Base-by-base conservation (phyloP, 768 basidiomycete species). In the Leccinum uliginosum region DNA sequence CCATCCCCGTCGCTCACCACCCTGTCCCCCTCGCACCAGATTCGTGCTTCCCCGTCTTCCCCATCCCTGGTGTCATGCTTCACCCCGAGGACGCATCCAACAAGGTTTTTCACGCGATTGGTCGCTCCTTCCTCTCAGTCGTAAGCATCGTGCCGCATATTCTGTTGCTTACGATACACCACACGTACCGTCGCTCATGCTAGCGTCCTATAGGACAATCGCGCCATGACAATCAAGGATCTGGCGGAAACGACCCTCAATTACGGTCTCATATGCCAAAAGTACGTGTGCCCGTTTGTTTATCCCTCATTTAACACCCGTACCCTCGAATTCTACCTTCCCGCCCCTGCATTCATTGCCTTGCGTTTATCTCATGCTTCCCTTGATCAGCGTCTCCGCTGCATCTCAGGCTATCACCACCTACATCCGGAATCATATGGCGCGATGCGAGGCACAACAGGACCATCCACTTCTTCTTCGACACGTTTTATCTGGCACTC, bases 171-270 rank as follows among this genome's bases (percentile, higher is more conserved):
- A 56, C 62, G 50, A n/a, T 58, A 55, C 51, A 59, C 40, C 49
- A 55, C 65, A 60, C 66, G 51, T 62, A 56, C 19, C 51, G 32
- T 61, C 51, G 54, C 56, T 62, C 50, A 59, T 52, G 46, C 30
- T 23, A 12, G 43, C 35, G 26, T 58, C 38, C 11, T 43, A 21
- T 55, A 89, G 87, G 82, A 86, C 66, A 91, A 91, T 71, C 83
- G 87, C 50, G 89, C 89, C 48, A 87, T 90, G 84, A 91, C 89
- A 43, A 86, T 91, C 74, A 91, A 91, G 70, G 89, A 91, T 74
- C 82, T 91, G 53, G 84, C 89, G 30, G 86, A 90, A 63, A 81
- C 84, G 74, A 79, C 83, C 35, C 77, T 84, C 60, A 75, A 74
- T 59, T 81, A 77, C 64, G 89, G 89, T 51, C 76, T 90, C 19